A percentile compares a stretch with the other conserved stretches of the same genome.
Conservation (phyloP, 2,329 filamentous ascomycete species). For the Diplodia seriata region DNA sequence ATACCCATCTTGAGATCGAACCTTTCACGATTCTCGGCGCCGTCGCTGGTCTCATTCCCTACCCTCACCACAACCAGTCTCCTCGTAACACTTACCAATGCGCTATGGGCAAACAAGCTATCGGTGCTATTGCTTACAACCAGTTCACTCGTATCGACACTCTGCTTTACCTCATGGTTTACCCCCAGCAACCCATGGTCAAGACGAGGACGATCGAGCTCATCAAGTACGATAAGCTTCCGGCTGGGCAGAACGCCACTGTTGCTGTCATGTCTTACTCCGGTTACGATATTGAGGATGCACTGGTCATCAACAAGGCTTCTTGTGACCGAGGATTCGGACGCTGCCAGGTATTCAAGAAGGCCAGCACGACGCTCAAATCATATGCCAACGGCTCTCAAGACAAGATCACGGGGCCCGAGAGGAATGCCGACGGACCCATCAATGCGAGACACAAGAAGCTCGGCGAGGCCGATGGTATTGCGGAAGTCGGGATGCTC, state of each 20-base stretch:
- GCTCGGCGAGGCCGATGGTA: conserved; percentile 78
- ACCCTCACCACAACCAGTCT: conserved; percentile 98
- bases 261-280: conserved; percentile 99
- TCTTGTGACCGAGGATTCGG: conserved; percentile 95
- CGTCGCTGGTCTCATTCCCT: conserved; percentile 94
- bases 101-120: conserved; percentile 99
- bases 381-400: conserved; percentile 82
- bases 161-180: conserved; percentile 93
- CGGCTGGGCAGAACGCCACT: conserved; percentile 94
- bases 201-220: conserved; percentile 97
- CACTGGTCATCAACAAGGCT: conserved; percentile 93
- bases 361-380: conserved; percentile 85
- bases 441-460: conserved; percentile 65
- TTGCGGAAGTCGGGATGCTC: conserved; percentile 84
- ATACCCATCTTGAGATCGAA: conserved; percentile 96
- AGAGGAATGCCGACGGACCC: conserved; percentile 64
- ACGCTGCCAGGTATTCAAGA: conserved; percentile 96
- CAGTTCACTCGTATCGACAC: conserved; percentile 98
- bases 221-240: conserved; percentile 95
- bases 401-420: conserved; percentile 62
- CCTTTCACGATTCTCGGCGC: conserved; percentile 96
- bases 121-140: conserved; percentile 97
- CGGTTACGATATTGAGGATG: conserved; percentile 99
- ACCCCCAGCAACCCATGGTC: conserved; percentile 96
- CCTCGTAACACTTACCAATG: conserved; percentile 99